Evolutionary conservation across 768 basidiomycete genomes (phyloP).

Genomic region (Russula compacta): DNA sequence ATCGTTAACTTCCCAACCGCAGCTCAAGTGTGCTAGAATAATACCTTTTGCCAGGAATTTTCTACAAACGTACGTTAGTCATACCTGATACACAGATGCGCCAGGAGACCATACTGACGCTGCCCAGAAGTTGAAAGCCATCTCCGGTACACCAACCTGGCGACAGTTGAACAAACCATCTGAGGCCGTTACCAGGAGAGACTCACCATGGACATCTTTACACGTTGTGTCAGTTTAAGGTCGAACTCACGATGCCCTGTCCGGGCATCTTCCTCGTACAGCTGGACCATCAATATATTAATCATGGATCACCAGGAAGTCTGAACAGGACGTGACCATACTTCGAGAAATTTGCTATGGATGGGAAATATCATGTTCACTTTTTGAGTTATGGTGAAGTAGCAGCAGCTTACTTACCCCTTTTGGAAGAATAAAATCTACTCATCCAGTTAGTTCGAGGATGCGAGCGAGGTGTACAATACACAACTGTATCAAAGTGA

Average conservation of each 20-base stretch:
- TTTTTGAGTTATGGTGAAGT: background rate
- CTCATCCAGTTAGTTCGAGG: conserved; percentile 1
- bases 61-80: conserved; percentile 28
- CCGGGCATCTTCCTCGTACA: conserved; percentile 95
- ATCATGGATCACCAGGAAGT: background rate
- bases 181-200: background rate
- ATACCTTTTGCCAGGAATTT: conserved; percentile 78
- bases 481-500: conserved; percentile 82
- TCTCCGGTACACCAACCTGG: conserved; percentile 92
- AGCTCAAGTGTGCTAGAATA: background rate
- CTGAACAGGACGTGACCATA: conserved; percentile 23
- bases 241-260: conserved; percentile 94
- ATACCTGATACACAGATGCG: background rate
- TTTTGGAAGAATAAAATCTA: conserved; percentile 96
- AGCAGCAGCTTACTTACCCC: conserved; percentile 50
- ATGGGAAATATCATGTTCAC: conserved; percentile 17
- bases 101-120: conserved; percentile 42
- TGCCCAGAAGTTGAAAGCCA: conserved; percentile 87
- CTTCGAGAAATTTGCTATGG: conserved; percentile 74
- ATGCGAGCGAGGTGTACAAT: conserved; percentile 19
- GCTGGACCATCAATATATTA: conserved; percentile 23
- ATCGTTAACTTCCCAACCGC: background rate
- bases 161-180: background rate
- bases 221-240: conserved; percentile 80
- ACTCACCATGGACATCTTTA: conserved; percentile 97